These are phyloP conservation scores for Skeletonema menzelii DNA, from an alignment of 108 stramenopile species.

Conservation along the genomic window DNA sequence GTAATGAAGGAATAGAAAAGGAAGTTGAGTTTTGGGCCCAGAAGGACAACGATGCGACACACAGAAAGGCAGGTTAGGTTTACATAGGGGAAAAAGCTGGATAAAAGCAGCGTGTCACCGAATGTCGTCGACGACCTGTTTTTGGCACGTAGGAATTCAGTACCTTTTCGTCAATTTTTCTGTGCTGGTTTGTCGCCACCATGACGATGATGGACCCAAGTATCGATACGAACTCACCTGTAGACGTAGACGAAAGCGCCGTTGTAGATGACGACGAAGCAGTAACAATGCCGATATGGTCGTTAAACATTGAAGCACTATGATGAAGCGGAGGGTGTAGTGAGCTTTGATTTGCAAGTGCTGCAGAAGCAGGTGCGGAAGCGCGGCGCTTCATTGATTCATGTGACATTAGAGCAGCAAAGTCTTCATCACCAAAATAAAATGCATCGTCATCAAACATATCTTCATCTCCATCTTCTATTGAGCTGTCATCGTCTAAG, in stretches of 20 bases:
- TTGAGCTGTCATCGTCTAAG: slow-evolving; percentile 46
- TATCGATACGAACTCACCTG: slow-evolving; percentile 6
- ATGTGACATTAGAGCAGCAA: slow-evolving; percentile 38
- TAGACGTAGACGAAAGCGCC: slow-evolving; percentile 8
- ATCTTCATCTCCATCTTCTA: slow-evolving; percentile 48
- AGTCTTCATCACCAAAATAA: slow-evolving; percentile 51
- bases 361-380: not conserved
- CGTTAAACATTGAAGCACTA: not conserved
- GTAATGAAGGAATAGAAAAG: not conserved
- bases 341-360: not conserved
- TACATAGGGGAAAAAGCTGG: too few species aligned
- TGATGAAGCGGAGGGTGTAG: slow-evolving; percentile 24
- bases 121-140: not conserved
- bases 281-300: slow-evolving; percentile 3
- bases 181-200: not conserved
- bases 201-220: slow-evolving; percentile 11
- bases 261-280: slow-evolving; percentile 14
- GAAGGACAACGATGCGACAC: too few species aligned
- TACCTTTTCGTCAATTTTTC: not conserved
- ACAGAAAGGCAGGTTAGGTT: too few species aligned
- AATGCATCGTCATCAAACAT: slow-evolving; percentile 52
- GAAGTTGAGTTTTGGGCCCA: too few species aligned
- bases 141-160: not conserved
- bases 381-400: slow-evolving; percentile 19
- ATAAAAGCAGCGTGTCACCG: too few species aligned